Evolutionary conservation across 164 flowering plant species (phyloP), one percentile per base, ranked within the genome.

Genomic region (Magnolia officinalis): DNA sequence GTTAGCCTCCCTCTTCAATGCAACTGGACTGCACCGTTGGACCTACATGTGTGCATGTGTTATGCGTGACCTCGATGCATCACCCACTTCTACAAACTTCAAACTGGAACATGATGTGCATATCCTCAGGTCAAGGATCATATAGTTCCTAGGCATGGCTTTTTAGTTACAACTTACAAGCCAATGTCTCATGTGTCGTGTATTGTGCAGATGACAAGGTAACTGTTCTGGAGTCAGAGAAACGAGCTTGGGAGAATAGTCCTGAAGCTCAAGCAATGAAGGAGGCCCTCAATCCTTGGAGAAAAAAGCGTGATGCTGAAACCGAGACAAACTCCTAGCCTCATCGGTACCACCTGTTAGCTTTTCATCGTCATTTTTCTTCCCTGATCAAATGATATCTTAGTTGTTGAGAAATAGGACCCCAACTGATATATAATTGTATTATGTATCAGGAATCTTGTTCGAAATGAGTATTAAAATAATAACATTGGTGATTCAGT

Each of bases 271-370:
- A 86, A 78, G 96, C 94, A 67, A 52, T 87, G 1, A 90, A 84
- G 84, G 98, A 95, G 55, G 95, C 95, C 77, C 90, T 92, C 29
- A 93, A 95, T 85, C 99, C 99, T 61, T 93, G 99, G 98, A 86
- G 91, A 83, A 37, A 37, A 37, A 78, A 88, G 69, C 85, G 72
- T 2, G 90, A 90, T 70, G 50, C 80, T n/a, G 81, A 81, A 77
- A 72, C 81, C 14, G 81, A 59, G 59, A 85, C 87, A 72, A 71
- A 71, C 66, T 77, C 91, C 21, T 89, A 83, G 77, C 11, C 51
- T 71, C 58, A 52, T 55, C 2, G 14, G 19, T 18, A 21, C 14
- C 20, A 7, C 8, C 50, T 2, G 24, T 70, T 70, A 29, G 71
- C 45, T 14, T 7, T 29, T 18, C 50, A 68, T 68, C 29, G 21